Percentiles rank a stretch among this genome's conserved stretches.
phyloP scores from a whole-genome alignment of 768 basidiomycete species.

The Leccinum pellstonianum region DNA sequence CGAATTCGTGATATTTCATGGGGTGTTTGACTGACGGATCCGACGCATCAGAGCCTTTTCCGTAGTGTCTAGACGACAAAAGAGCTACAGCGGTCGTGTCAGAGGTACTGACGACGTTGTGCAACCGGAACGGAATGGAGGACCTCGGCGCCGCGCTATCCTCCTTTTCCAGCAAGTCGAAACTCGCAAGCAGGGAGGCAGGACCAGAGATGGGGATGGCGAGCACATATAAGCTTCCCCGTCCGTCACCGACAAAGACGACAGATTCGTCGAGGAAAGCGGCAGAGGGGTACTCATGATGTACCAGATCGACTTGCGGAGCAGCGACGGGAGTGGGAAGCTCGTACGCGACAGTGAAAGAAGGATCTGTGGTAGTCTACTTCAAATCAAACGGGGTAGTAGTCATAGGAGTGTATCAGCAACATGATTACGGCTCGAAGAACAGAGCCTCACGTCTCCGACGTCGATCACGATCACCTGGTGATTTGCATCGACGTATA shows the following conservation, averaged over 20 bases:
- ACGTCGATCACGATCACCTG: constrained; percentile 60
- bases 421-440: neutral
- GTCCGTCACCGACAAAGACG: constrained; percentile 66
- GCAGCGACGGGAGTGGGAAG: constrained; percentile 54
- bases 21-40: constrained; percentile 17
- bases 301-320: constrained; percentile 38
- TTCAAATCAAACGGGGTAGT: constrained; percentile 22
- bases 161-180: constrained; percentile 39
- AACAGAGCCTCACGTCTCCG: constrained; percentile 48
- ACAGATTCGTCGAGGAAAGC: constrained; percentile 50
- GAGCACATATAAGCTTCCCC: constrained; percentile 64
- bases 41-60: constrained; percentile 22
- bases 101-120: constrained; percentile 36
- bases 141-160: constrained; percentile 21
- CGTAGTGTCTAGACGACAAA: constrained; percentile 59
- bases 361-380: constrained; percentile 52
- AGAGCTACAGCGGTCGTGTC: constrained; percentile 45
- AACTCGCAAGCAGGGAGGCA: constrained; percentile 51
- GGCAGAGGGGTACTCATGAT: constrained; percentile 75
- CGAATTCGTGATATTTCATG: constrained; percentile 48
- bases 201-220: constrained; percentile 39
- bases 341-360: constrained; percentile 56
- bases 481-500: constrained; percentile 68
- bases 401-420: constrained; percentile 8
- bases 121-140: constrained; percentile 39